These are phyloP conservation scores for Selaginella tamariscina DNA, from an alignment of 75 land plant species.

Conservation along the genomic window DNA sequence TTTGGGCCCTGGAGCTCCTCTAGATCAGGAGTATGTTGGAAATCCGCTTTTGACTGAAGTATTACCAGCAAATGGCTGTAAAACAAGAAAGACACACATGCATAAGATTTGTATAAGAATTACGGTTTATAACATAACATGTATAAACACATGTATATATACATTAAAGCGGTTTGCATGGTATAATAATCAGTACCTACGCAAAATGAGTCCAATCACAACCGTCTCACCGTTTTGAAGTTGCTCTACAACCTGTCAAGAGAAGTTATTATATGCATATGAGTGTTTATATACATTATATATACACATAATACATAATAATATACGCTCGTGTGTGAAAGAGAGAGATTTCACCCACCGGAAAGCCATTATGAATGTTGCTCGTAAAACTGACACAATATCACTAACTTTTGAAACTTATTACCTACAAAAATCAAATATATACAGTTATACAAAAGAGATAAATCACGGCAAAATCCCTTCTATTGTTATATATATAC, in stretches of 20 bases:
- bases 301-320: background rate
- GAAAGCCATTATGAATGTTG: conserved; percentile 88
- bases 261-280: background rate
- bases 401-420: conserved; percentile 69
- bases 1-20: conserved; percentile 32
- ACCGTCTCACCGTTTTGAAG: conserved; percentile 70
- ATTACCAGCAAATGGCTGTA: conserved; percentile 90
- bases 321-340: background rate
- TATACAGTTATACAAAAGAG: background rate
- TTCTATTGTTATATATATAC: too few relatives aligned
- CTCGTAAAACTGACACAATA: conserved; percentile 54
- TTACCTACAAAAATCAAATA: conserved; percentile 43
- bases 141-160: too few relatives aligned
- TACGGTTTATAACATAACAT: background rate
- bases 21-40: conserved; percentile 72
- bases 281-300: background rate
- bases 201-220: conserved; percentile 85
- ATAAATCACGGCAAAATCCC: background rate
- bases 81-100: conserved; percentile 6
- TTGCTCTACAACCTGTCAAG: conserved; percentile 63
- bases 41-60: conserved; percentile 82
- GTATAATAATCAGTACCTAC: too few relatives aligned
- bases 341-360: conserved; percentile 35
- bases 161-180: too few relatives aligned
- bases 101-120: background rate